phyloP scores from a whole-genome alignment of 495 filamentous ascomycete genomes.

The Haplographium delicatum region DNA sequence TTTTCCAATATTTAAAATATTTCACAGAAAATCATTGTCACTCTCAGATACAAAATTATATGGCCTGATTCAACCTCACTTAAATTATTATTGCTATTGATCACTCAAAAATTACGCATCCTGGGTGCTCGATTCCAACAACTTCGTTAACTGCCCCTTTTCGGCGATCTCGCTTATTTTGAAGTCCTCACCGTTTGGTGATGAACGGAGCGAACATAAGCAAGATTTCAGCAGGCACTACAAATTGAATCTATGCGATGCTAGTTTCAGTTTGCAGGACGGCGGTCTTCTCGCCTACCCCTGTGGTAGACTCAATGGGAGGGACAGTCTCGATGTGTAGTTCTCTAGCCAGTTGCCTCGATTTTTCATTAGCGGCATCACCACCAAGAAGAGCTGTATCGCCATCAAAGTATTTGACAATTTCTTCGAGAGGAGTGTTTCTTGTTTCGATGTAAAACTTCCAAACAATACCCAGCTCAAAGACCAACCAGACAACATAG shows the following conservation, averaged over 20 bases:
- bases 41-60: no score
- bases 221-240: no score
- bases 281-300: not conserved
- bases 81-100: no score
- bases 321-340: not conserved
- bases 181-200: no score
- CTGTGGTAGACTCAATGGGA: not conserved
- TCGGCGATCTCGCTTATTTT: no score
- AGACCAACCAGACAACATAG: slow-evolving; percentile 37
- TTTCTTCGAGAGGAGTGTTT: slow-evolving; percentile 45
- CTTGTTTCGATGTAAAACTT: slow-evolving; percentile 44
- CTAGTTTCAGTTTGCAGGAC: not conserved
- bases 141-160: no score
- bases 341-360: slow-evolving; percentile 6
- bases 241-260: not conserved
- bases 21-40: no score
- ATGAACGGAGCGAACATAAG: no score
- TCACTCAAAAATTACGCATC: no score
- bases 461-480: slow-evolving; percentile 39
- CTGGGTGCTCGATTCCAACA: no score
- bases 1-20: no score
- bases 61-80: no score
- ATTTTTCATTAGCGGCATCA: slow-evolving; percentile 10
- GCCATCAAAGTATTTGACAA: slow-evolving; percentile 43
- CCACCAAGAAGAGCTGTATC: slow-evolving; percentile 13